Base-by-base conservation (phyloP, 495 filamentous ascomycete genomes). In the Copromyces sp. region DNA sequence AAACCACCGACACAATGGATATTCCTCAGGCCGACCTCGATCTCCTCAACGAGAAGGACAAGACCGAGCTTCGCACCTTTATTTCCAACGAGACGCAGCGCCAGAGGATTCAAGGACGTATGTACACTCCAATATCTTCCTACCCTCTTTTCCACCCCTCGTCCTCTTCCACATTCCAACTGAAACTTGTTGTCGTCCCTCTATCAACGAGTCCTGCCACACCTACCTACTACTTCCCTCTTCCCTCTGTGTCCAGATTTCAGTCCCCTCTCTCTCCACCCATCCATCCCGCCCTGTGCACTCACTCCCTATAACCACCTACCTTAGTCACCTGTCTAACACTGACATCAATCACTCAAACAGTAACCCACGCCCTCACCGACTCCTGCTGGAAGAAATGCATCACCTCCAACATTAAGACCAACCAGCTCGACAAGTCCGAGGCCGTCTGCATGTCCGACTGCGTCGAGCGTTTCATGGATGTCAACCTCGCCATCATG, bases 371-470 rank as follows among this genome's bases (percentile, higher is more conserved):
- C 83, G 83, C 82, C 75, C 84, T 99, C 42, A 95, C 95, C 42
- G 91, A 95, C 76, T 86, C 91, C 70, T 99, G 95, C 88, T 99
- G 91, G 89, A 92, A 88, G 77, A 97, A 97, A 86, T 99, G 95
- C 86, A 75, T 90, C 45, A 89, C 90, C 38, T 82, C 88, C 37
- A 17, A 45, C 69, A 89, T 95, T 77, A 86, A 88, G 61, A 86
- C 83, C 59, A 87, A 87, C 38, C 84, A 86, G 74, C 85, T 98
- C 71, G 93, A 96, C 73, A 87, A 84, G 75, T 83, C 72, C 71
- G 95, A 99, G 85, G 90, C 93, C 83, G 77, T 83, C 6, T 99
- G 95, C 82, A 84, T 95, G 77, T 84, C 90, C 80, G 97, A 97
- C 84, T 99, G 95, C 78, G 93, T 98, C 65, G 92, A 96, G 73